These are phyloP conservation scores for Atkinsonella hypoxylon DNA, from an alignment of 2,329 filamentous ascomycete species.

Conservation along the genomic window DNA sequence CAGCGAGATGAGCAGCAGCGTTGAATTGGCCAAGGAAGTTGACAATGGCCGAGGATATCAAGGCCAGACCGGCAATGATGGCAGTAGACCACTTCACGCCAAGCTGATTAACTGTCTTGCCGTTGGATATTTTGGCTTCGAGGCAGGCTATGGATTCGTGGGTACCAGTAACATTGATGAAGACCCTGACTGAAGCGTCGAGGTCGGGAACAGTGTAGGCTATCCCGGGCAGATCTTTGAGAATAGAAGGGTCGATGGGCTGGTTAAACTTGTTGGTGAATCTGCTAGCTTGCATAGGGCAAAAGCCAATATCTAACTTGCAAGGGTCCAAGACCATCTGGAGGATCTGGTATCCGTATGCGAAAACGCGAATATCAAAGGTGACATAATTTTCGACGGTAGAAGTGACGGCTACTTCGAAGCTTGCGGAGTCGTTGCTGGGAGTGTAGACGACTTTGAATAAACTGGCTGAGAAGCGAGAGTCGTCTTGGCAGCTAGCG, in stretches of 20 bases:
- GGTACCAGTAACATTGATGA: slow-evolving; percentile 56
- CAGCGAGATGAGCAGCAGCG: slow-evolving; percentile 82
- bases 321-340: slow-evolving; percentile 63
- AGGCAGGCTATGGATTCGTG: slow-evolving; percentile 64
- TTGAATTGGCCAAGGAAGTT: slow-evolving; percentile 89
- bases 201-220: slow-evolving; percentile 82
- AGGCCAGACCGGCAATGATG: slow-evolving; percentile 68
- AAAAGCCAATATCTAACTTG: slow-evolving; percentile 58
- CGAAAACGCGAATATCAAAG: slow-evolving; percentile 62
- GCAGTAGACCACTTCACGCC: slow-evolving; percentile 82
- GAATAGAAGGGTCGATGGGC: slow-evolving; percentile 26
- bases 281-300: slow-evolving; percentile 76
- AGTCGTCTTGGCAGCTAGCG: slow-evolving; percentile 70
- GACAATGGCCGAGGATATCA: slow-evolving; percentile 77
- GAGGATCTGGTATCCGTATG: slow-evolving; percentile 68
- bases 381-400: slow-evolving; percentile 68
- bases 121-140: slow-evolving; percentile 74
- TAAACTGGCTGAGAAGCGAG: slow-evolving; percentile 70
- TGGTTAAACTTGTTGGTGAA: slow-evolving; percentile 63
- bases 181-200: slow-evolving; percentile 70
- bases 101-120: slow-evolving; percentile 76
- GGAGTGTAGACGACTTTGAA: slow-evolving; percentile 75
- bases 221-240: slow-evolving; percentile 57
- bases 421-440: slow-evolving; percentile 54
- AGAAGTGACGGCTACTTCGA: slow-evolving; percentile 69